A percentile compares a stretch with the other conserved stretches of the same genome.
These are phyloP conservation scores for Ceratocystiopsis brevicomis DNA, from an alignment of 2,329 filamentous ascomycete species.

Conservation along the genomic window DNA sequence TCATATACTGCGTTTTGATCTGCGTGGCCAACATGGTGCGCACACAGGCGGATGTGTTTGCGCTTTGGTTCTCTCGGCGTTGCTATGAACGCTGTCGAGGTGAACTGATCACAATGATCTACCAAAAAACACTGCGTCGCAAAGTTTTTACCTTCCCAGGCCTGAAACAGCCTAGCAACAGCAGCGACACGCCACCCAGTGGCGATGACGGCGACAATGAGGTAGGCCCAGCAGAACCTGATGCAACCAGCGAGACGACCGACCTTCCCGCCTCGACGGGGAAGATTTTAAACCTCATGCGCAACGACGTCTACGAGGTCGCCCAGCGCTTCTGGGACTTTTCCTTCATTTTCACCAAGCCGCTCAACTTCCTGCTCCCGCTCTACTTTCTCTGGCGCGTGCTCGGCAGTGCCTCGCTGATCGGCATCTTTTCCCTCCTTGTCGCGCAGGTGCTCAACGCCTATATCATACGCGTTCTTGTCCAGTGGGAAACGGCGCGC, in stretches of 20 bases:
- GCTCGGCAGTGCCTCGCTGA: constrained; percentile 60
- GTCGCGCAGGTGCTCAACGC: constrained; percentile 52
- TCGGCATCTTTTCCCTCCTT: constrained; percentile 52
- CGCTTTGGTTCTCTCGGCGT: constrained; percentile 65
- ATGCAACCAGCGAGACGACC: constrained; percentile 1
- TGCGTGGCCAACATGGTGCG: constrained; percentile 40
- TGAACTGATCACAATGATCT: constrained; percentile 55
- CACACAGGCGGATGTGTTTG: constrained; percentile 48
- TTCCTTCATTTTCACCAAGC: constrained; percentile 53
- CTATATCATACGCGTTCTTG: constrained; percentile 43
- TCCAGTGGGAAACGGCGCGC: constrained; percentile 52
- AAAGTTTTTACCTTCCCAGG: constrained; percentile 47
- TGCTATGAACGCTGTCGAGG: constrained; percentile 70
- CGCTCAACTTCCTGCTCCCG: constrained; percentile 57
- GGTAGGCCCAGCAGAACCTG: constrained; percentile 3
- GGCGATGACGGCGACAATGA: constrained; percentile 12
- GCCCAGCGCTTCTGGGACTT: constrained; percentile 82
- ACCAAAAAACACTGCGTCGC: constrained; percentile 37
- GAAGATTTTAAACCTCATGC: constrained; percentile 77
- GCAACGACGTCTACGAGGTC: constrained; percentile 65
- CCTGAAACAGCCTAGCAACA: constrained; percentile 13
- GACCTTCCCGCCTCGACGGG: constrained; percentile 53
- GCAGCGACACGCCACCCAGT: constrained; percentile 8
- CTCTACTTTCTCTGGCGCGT: constrained; percentile 57
- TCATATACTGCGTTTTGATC: constrained; percentile 46